A percentile compares a stretch with the other conserved stretches of the same genome.
These are phyloP conservation scores for Infundibulicybe gibba DNA, from an alignment of 768 basidiomycete genomes.

Conservation along the genomic window DNA sequence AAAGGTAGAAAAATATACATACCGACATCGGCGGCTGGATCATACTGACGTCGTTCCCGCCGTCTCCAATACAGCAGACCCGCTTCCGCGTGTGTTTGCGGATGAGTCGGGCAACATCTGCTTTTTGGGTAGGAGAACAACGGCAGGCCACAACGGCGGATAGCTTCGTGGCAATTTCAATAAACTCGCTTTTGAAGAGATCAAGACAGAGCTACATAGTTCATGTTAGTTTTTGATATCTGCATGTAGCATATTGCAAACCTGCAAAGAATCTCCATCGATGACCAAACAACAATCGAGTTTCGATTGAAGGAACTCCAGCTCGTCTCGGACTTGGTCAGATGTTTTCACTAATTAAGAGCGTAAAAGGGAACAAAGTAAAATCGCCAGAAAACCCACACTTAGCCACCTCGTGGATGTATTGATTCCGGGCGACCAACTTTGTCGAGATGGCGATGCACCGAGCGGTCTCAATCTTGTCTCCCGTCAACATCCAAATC, in stretches of 20 bases:
- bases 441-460: slow-evolving; percentile 98
- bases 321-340: slow-evolving; percentile 78
- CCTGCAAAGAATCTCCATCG: slow-evolving; percentile 95
- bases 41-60: slow-evolving; percentile 99
- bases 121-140: slow-evolving; percentile 98
- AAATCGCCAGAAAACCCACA: slow-evolving; percentile 40
- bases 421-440: slow-evolving; percentile 92
- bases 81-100: slow-evolving; percentile 88
- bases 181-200: slow-evolving; percentile 90
- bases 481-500: slow-evolving; percentile 99
- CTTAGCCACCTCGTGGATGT: slow-evolving; percentile 95
- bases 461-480: slow-evolving; percentile 98
- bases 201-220: slow-evolving; percentile 81
- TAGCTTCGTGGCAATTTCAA: slow-evolving; percentile 93
- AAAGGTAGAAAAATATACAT: slow-evolving; percentile 26
- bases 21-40: slow-evolving; percentile 99
- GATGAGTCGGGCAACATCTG: slow-evolving; percentile 93
- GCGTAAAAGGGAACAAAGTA: slow-evolving; percentile 1
- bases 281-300: slow-evolving; percentile 97
- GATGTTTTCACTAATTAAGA: slow-evolving; percentile 70
- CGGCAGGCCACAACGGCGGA: slow-evolving; percentile 97
- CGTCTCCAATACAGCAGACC: slow-evolving; percentile 98
- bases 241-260: slow-evolving; percentile 23
- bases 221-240: background rate
- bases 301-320: slow-evolving; percentile 93